A percentile compares a stretch with the other conserved stretches of the same genome.
These are phyloP conservation scores for Lasiodiplodia sp. DNA, from an alignment of 2,329 filamentous ascomycete genomes.

Conservation along the genomic window DNA sequence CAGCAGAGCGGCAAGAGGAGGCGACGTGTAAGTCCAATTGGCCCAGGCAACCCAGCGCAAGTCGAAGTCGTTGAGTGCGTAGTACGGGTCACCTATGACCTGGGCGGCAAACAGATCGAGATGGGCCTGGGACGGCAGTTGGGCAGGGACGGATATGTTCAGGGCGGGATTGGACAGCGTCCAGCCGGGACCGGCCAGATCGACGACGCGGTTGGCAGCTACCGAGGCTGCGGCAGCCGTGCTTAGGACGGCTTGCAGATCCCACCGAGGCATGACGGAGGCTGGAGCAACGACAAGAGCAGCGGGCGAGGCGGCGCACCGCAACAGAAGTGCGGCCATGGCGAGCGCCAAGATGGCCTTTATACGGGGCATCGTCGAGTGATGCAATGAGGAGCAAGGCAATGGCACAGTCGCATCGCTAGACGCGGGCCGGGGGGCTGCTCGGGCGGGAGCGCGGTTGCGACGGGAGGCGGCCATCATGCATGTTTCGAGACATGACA, in stretches of 20 bases:
- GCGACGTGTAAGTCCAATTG: constrained; percentile 69
- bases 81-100: constrained; percentile 62
- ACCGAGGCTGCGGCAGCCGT: neutral
- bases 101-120: constrained; percentile 63
- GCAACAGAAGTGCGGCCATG: neutral
- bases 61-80: constrained; percentile 66
- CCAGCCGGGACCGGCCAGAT: constrained; percentile 47
- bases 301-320: neutral
- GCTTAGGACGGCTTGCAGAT: constrained; percentile 10
- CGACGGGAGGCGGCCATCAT: constrained; percentile 10
- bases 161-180: constrained; percentile 53
- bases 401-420: constrained; percentile 23
- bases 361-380: neutral
- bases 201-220: constrained; percentile 32
- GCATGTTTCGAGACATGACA: neutral
- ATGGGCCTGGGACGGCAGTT: constrained; percentile 65
- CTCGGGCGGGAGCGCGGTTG: neutral
- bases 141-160: constrained; percentile 62
- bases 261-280: constrained; percentile 18
- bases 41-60: constrained; percentile 64
- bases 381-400: constrained; percentile 4
- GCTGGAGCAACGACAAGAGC: constrained; percentile 8
- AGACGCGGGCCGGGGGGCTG: neutral
- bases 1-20: constrained; percentile 42
- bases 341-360: constrained; percentile 8